A percentile compares a stretch with the other conserved stretches of the same genome.
Evolutionary conservation across 2,329 filamentous ascomycete genomes (phyloP).

Genomic region (Dryadomyces quercus-mongolicae): DNA sequence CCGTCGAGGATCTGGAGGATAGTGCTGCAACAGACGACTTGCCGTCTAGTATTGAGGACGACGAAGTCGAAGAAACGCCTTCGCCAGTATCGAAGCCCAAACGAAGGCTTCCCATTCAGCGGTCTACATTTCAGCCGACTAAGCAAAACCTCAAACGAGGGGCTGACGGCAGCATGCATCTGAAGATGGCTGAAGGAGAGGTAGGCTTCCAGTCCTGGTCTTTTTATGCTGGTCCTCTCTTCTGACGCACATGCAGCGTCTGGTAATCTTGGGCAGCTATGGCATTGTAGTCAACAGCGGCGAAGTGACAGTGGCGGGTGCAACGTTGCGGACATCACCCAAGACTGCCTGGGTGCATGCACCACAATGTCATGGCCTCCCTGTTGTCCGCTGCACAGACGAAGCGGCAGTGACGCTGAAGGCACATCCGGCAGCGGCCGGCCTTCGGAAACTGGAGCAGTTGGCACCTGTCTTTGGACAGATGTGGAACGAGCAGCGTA

Average conservation of each 20-base stretch:
- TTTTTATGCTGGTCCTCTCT: background rate
- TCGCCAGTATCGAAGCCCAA: background rate
- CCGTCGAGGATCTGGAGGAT: background rate
- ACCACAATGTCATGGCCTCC: constrained; percentile 57
- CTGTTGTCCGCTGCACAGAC: constrained; percentile 46
- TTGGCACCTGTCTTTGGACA: constrained; percentile 55
- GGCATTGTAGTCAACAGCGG: constrained; percentile 50
- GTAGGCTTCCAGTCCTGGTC: constrained; percentile 18
- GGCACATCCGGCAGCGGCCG: constrained; percentile 34
- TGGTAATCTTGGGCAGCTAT: constrained; percentile 56
- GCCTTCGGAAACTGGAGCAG: constrained; percentile 39
- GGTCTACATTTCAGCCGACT: constrained; percentile 33
- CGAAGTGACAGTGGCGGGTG: constrained; percentile 52
- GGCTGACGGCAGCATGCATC: constrained; percentile 24
- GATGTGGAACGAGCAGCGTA: constrained; percentile 45
- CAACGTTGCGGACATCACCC: constrained; percentile 35
- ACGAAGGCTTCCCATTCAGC: constrained; percentile 16
- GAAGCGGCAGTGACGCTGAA: constrained; percentile 41
- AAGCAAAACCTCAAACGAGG: constrained; percentile 30
- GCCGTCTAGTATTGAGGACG: background rate
- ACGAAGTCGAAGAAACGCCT: background rate
- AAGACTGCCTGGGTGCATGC: constrained; percentile 46
- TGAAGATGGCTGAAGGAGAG: constrained; percentile 37
- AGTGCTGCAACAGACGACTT: background rate
- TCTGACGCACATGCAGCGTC: constrained; percentile 28